These are phyloP conservation scores for Neoboletus subvelutipes DNA, from an alignment of 768 basidiomycete species.

Conservation along the genomic window DNA sequence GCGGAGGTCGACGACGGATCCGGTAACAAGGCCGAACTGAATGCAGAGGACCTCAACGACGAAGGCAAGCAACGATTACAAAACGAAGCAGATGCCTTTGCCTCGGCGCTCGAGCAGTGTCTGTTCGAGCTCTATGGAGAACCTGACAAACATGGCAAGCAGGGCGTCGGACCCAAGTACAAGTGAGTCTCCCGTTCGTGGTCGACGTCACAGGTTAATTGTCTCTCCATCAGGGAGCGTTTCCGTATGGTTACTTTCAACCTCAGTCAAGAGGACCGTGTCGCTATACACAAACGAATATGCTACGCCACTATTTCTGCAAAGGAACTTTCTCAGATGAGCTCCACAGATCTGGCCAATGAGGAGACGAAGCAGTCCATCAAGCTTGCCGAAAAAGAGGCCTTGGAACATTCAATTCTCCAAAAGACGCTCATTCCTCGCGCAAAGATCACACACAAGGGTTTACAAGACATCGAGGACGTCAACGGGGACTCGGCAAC, in stretches of 20 bases:
- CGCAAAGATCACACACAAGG: constrained; percentile 93
- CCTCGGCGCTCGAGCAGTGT: constrained; percentile 70
- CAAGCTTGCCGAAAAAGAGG: constrained; percentile 77
- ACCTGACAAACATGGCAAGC: constrained; percentile 65
- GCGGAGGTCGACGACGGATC: constrained; percentile 36
- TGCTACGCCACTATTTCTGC: constrained; percentile 64
- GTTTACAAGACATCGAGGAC: constrained; percentile 86
- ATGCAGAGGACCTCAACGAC: constrained; percentile 53
- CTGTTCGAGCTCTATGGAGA: constrained; percentile 78
- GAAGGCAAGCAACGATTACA: constrained; percentile 58
- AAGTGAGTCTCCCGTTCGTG: constrained; percentile 52
- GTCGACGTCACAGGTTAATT: constrained; percentile 4
- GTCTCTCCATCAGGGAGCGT: constrained; percentile 59
- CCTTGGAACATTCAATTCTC: constrained; percentile 82
- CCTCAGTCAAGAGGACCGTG: constrained; percentile 78
- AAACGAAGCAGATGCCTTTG: constrained; percentile 59
- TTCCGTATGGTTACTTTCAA: constrained; percentile 91
- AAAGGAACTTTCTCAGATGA: constrained; percentile 77
- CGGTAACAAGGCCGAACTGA: constrained; percentile 40
- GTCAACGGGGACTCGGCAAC: constrained; percentile 51
- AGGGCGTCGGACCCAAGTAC: constrained; percentile 71
- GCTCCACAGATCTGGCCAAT: constrained; percentile 84
- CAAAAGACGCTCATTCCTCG: constrained; percentile 60
- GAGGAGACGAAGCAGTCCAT: constrained; percentile 85
- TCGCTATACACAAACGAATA: constrained; percentile 76